phyloP scores from a whole-genome alignment of 1,139 yeast genomes.

The Blastobotrys raffinosifermentans region DNA sequence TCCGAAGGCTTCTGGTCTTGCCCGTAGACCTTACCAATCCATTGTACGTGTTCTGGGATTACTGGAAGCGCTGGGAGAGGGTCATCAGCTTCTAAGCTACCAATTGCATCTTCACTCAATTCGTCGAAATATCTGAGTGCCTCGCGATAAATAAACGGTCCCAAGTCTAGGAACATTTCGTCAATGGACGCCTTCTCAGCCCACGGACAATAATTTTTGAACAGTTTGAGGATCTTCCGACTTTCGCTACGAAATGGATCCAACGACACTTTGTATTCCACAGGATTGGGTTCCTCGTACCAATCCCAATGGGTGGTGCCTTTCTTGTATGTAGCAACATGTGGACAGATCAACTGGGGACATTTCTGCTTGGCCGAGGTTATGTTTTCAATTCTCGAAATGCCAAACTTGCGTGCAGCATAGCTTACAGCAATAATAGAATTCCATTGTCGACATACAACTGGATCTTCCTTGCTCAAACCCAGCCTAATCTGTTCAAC shows the following conservation, averaged over 20 bases:
- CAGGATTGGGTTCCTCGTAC: conserved; percentile 41
- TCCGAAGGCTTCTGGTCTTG: conserved; percentile 38
- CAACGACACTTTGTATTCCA: conserved; percentile 71
- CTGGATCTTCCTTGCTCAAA: conserved; percentile 62
- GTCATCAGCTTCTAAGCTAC: conserved; percentile 18
- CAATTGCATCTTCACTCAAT: conserved; percentile 27
- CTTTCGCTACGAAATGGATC: conserved; percentile 91
- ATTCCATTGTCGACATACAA: conserved; percentile 93
- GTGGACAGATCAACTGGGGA: conserved; percentile 69
- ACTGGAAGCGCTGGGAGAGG: conserved; percentile 42
- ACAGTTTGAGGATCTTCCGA: conserved; percentile 63
- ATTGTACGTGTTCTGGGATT: conserved; percentile 33
- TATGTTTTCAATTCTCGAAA: conserved; percentile 68
- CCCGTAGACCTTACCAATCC: conserved; percentile 24
- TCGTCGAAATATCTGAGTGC: conserved; percentile 36
- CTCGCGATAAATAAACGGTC: conserved; percentile 42
- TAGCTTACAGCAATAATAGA: conserved; percentile 73
- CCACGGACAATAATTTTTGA: conserved; percentile 35
- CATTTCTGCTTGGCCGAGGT: conserved; percentile 68
- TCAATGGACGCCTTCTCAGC: conserved; percentile 96
- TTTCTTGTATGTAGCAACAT: conserved; percentile 88
- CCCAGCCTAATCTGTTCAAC: conserved; percentile 78
- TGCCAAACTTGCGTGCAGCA: conserved; percentile 81
- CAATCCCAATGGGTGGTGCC: conserved; percentile 86
- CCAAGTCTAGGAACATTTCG: conserved; percentile 83